phyloP scores from a whole-genome alignment of 768 basidiomycete species.

The Termitomyces eurrhizus region DNA sequence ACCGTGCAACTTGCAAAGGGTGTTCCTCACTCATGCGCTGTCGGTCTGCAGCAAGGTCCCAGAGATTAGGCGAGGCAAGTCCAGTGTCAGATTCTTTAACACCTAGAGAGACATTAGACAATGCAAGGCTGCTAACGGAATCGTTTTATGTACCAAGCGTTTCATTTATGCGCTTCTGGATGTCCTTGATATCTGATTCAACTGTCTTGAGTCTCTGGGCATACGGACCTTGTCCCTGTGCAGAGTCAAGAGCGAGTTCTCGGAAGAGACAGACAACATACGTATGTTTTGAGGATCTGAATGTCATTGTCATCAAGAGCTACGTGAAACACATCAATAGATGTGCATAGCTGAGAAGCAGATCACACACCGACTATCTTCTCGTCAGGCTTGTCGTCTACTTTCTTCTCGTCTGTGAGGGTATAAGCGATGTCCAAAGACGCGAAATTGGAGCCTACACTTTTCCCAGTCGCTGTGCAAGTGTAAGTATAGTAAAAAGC shows the following conservation, averaged over 20 bases:
- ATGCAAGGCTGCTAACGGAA: neutral
- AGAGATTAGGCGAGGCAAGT: conserved; percentile 92
- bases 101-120: conserved; percentile 36
- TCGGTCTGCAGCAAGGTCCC: conserved; percentile 94
- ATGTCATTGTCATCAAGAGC: conserved; percentile 98
- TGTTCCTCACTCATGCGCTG: conserved; percentile 91
- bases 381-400: conserved; percentile 85
- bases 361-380: conserved; percentile 76
- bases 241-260: neutral
- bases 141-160: conserved; percentile 69
- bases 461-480: conserved; percentile 92
- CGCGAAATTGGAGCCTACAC: conserved; percentile 48
- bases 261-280: conserved; percentile 31
- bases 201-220: conserved; percentile 83
- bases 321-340: conserved; percentile 27
- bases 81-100: conserved; percentile 99
- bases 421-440: conserved; percentile 1
- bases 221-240: conserved; percentile 98
- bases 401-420: conserved; percentile 73
- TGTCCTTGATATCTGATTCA: conserved; percentile 90
- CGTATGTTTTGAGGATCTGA: conserved; percentile 98
- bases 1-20: conserved; percentile 93
- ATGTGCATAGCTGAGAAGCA: neutral
- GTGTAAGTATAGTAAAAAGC: conserved; percentile 13
- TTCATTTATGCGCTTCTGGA: conserved; percentile 97